Conservation (phyloP, 352 stramenopile species). For the Phytophthora ramorum region DNA sequence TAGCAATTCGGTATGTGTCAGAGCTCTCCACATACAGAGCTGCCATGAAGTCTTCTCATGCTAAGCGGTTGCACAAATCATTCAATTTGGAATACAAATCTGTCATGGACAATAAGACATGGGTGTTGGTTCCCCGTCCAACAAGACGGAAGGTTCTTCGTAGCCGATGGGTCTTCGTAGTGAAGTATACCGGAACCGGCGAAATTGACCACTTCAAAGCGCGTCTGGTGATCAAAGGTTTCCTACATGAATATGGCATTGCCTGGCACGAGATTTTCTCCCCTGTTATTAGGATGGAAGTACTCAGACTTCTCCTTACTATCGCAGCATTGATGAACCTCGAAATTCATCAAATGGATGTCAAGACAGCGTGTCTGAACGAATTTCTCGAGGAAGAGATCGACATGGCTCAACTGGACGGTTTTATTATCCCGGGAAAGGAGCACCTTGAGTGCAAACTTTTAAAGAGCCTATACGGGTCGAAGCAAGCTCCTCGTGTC, state of each 20-base stretch:
- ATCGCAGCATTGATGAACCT: slow-evolving; percentile 8
- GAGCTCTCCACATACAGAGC: slow-evolving; percentile 7
- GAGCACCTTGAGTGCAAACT: slow-evolving; percentile 20
- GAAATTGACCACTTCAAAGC: slow-evolving; percentile 7
- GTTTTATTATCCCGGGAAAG: slow-evolving; percentile 16
- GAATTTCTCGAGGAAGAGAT: slow-evolving; percentile 16
- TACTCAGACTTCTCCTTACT: background rate
- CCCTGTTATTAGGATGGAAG: background rate
- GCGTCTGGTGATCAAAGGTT: background rate
- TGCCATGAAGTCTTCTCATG: slow-evolving; percentile 7
- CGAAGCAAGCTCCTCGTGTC: slow-evolving; percentile 9
- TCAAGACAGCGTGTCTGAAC: slow-evolving; percentile 31
- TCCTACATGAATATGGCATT: background rate
- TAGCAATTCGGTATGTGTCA: slow-evolving; percentile 14
- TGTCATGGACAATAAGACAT: slow-evolving; percentile 10
- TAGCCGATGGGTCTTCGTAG: slow-evolving; percentile 11
- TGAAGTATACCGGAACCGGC: slow-evolving; percentile 10
- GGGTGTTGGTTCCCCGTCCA: slow-evolving; percentile 1
- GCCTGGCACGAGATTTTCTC: background rate
- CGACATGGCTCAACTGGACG: slow-evolving; percentile 10
- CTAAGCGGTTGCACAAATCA: slow-evolving; percentile 13
- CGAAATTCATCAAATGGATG: slow-evolving; percentile 33
- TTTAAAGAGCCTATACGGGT: slow-evolving; percentile 3
- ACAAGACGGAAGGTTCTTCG: slow-evolving; percentile 6
- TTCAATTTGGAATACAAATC: slow-evolving; percentile 8